phyloP scores from a whole-genome alignment of 495 filamentous ascomycete genomes.

The Friedmanniomyces simplex region DNA sequence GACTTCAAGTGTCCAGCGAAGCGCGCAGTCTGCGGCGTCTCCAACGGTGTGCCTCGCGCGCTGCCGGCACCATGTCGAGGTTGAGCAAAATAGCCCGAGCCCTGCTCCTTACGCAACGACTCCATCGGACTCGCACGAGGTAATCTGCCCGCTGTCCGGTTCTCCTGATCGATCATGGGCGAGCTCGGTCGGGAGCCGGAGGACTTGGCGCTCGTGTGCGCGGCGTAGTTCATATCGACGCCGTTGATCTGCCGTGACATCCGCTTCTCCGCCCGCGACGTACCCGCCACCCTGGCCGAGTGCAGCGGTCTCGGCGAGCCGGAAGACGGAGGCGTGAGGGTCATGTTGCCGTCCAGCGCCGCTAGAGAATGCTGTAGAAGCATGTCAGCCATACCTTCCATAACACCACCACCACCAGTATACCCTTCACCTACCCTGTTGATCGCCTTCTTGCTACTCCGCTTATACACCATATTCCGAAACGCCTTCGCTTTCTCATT shows the following conservation, averaged over 20 bases:
- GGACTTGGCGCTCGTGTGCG: conserved; percentile 36
- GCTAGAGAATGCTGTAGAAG: conserved; percentile 56
- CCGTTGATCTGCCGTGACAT: conserved; percentile 52
- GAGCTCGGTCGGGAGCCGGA: conserved; percentile 59
- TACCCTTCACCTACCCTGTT: conserved; percentile 54
- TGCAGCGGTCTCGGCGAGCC: conserved; percentile 55
- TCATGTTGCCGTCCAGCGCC: conserved; percentile 45
- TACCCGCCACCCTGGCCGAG: conserved; percentile 37
- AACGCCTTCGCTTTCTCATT: conserved; percentile 80
- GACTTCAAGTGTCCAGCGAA: conserved; percentile 45
- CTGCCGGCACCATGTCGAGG: conserved; percentile 14
- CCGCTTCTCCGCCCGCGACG: conserved; percentile 54
- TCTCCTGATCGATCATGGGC: conserved; percentile 50
- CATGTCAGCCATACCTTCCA: conserved; percentile 19
- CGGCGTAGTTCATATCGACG: conserved; percentile 27
- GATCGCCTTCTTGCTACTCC: conserved; percentile 62
- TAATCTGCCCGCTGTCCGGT: conserved; percentile 3
- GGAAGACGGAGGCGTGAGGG: conserved; percentile 52
- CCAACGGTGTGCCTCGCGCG: conserved; percentile 17
- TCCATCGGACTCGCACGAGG: conserved; percentile 40
- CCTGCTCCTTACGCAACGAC: conserved; percentile 39
- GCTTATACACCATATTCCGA: conserved; percentile 70
- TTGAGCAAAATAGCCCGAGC: conserved; percentile 42
- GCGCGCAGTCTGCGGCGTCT: conserved; percentile 35
- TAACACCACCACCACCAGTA: neutral